Percentiles rank a stretch among this genome's conserved stretches.
Evolutionary conservation across 805 yeast species (phyloP).

Genomic region (Ogataea salicorniae): DNA sequence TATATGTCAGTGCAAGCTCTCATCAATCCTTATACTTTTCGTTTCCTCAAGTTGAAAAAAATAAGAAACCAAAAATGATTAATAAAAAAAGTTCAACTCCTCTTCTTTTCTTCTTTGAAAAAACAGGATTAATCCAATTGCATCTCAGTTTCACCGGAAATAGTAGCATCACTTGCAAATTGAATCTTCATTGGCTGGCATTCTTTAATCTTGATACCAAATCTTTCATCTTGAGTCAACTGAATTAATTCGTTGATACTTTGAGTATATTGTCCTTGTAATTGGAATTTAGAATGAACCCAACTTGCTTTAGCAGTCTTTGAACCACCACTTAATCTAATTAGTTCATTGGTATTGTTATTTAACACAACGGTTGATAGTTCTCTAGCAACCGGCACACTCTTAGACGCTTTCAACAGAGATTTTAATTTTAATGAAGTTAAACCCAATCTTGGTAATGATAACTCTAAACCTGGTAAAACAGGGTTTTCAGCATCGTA

Average conservation of each 20-base stretch:
- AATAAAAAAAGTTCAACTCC: too few species aligned
- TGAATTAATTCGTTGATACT: constrained; percentile 52
- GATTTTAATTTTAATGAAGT: constrained; percentile 64
- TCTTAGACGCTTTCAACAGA: constrained; percentile 48
- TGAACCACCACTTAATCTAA: constrained; percentile 79
- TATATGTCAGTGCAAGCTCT: too few species aligned
- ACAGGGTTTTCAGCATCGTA: constrained; percentile 59
- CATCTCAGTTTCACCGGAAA: constrained; percentile 9
- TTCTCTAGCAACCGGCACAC: constrained; percentile 69
- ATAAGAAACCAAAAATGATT: too few species aligned
- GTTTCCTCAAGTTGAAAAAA: too few species aligned
- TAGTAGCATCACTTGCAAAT: constrained; percentile 6
- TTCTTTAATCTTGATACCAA: constrained; percentile 63
- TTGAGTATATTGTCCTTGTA: constrained; percentile 42
- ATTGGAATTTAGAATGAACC: constrained; percentile 75
- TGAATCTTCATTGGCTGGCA: constrained; percentile 47
- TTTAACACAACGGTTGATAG: constrained; percentile 65
- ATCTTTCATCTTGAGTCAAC: constrained; percentile 60
- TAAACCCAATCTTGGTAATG: constrained; percentile 69
- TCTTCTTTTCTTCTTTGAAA: too few species aligned
- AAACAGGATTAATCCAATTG: constrained; percentile 1
- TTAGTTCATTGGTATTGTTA: constrained; percentile 45
- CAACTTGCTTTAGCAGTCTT: constrained; percentile 70
- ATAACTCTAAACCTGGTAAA: constrained; percentile 70
- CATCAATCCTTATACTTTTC: too few species aligned